Percentiles rank a stretch among this genome's conserved stretches.
These are phyloP conservation scores for Litchi chinensis DNA, from an alignment of 345 rosid species.

Conservation along the genomic window DNA sequence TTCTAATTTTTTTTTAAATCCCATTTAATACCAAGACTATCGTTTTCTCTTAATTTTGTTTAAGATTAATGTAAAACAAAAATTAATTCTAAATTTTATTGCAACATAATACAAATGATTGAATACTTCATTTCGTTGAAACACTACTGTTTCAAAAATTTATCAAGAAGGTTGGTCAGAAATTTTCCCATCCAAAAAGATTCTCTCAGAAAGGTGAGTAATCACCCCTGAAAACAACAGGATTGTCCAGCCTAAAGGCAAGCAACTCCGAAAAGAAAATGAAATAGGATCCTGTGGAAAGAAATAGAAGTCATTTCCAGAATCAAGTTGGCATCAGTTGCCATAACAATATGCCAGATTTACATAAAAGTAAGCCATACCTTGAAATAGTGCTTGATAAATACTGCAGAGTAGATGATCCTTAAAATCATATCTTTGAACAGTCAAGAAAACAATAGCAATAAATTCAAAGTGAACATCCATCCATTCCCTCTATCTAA, in stretches of 20 bases:
- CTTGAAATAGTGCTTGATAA: constrained; percentile 79
- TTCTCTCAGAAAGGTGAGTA: constrained; percentile 61
- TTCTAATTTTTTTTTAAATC: too few relatives aligned
- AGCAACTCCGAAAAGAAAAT: constrained; percentile 61
- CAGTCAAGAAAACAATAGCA: constrained; percentile 47
- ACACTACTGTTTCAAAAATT: too few relatives aligned
- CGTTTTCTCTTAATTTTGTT: too few relatives aligned
- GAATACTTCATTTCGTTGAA: too few relatives aligned
- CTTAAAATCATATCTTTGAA: constrained; percentile 75
- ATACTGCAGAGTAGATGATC: constrained; percentile 68
- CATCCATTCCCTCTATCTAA: not conserved
- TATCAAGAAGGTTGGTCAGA: too few relatives aligned
- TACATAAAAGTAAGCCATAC: constrained; percentile 33
- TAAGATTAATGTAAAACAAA: too few relatives aligned
- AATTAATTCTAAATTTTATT: too few relatives aligned
- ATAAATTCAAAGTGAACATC: not conserved
- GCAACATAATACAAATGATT: too few relatives aligned
- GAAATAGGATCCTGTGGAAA: constrained; percentile 53
- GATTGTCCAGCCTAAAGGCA: constrained; percentile 76
- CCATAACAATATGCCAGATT: constrained; percentile 10
- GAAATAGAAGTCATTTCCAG: not conserved
- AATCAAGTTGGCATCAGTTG: constrained; percentile 7
- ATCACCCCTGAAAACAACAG: constrained; percentile 56
- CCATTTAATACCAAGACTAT: too few relatives aligned
- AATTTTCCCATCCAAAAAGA: constrained; percentile 51